These are phyloP conservation scores for Tylopilus rubrobrunneus DNA, from an alignment of 768 basidiomycete genomes.

Conservation along the genomic window DNA sequence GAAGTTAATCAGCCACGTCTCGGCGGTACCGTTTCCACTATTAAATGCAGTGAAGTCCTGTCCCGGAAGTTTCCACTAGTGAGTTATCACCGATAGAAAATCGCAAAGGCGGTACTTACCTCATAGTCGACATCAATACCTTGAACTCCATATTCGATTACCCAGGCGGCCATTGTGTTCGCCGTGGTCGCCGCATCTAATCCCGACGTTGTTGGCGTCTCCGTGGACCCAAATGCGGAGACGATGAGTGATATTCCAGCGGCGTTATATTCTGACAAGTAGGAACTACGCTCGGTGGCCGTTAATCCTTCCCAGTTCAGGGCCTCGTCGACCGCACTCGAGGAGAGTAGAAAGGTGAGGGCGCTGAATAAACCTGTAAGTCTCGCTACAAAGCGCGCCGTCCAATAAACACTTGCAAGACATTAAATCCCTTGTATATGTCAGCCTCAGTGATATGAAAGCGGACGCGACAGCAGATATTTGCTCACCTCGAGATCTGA, in stretches of 20 bases:
- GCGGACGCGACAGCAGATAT: background rate
- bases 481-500: conserved; percentile 36
- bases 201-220: conserved; percentile 39
- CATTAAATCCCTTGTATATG: conserved; percentile 29
- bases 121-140: conserved; percentile 58
- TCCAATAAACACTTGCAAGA: conserved; percentile 22
- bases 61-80: background rate
- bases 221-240: conserved; percentile 46
- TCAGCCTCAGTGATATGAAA: background rate
- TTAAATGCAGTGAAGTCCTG: conserved; percentile 35
- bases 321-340: conserved; percentile 43
- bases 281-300: conserved; percentile 33
- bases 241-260: conserved; percentile 58
- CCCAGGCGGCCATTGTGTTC: conserved; percentile 44
- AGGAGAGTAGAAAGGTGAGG: conserved; percentile 40
- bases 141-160: conserved; percentile 43
- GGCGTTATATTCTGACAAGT: conserved; percentile 45
- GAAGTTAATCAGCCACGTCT: conserved; percentile 33
- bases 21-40: conserved; percentile 37
- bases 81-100: background rate
- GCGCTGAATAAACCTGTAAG: conserved; percentile 20
- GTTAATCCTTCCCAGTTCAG: conserved; percentile 40
- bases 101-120: conserved; percentile 11
- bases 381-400: background rate
- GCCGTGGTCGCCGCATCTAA: conserved; percentile 34